These are phyloP conservation scores for Ganoderma sinense DNA, from an alignment of 1,284 basidiomycete genomes.

Conservation along the genomic window DNA sequence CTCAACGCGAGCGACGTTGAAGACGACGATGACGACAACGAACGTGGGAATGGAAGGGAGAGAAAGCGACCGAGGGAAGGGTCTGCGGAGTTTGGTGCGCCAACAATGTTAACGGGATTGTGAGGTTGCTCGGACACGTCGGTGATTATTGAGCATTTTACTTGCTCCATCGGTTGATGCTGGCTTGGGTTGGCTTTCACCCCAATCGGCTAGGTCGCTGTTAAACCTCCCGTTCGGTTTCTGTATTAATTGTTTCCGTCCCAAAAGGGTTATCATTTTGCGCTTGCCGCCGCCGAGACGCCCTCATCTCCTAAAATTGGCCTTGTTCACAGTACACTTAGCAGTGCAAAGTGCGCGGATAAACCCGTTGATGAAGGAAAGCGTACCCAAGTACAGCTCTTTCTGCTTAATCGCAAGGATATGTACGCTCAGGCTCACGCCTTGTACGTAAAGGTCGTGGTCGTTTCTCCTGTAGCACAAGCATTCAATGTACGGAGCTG, in stretches of 20 bases:
- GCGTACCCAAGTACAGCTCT: no score
- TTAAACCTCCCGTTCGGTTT: neutral
- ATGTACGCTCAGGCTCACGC: no score
- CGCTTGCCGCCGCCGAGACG: neutral
- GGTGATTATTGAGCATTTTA: neutral
- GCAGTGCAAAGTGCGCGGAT: neutral
- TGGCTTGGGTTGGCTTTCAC: no score
- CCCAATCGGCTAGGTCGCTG: neutral
- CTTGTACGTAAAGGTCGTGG: no score
- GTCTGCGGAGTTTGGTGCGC: conserved; percentile 31
- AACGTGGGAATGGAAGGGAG: conserved; percentile 7
- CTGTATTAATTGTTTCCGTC: neutral
- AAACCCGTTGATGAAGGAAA: neutral
- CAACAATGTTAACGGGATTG: conserved; percentile 22
- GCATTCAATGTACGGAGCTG: no score
- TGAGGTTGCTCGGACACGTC: neutral
- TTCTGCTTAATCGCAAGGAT: no score
- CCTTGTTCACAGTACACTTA: no score
- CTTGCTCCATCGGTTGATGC: neutral
- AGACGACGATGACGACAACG: conserved; percentile 13
- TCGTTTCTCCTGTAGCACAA: no score
- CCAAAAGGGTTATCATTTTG: neutral
- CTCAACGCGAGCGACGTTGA: conserved; percentile 44
- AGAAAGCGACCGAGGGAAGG: conserved; percentile 25
- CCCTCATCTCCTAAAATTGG: neutral